phyloP scores from a whole-genome alignment of 2,329 filamentous ascomycete genomes.

The Hortaea sp. region DNA sequence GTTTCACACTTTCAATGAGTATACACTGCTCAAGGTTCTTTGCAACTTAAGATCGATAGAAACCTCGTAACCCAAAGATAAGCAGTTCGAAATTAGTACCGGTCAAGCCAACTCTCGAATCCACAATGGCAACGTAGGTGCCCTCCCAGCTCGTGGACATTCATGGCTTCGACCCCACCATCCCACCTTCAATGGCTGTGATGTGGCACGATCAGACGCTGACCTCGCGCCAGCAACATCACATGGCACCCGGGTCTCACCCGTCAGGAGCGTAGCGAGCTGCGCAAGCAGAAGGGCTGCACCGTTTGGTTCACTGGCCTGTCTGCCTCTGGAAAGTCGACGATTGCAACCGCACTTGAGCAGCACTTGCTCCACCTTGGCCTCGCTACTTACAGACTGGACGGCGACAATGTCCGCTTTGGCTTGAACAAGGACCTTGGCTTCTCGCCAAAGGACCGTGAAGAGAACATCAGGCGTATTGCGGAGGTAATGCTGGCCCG shows the following conservation, averaged over 20 bases:
- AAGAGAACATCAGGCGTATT: constrained; percentile 96
- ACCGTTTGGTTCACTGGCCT: constrained; percentile 98
- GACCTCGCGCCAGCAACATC: constrained; percentile 56
- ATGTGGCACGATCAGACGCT: background rate
- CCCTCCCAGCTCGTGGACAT: background rate
- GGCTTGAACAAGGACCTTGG: constrained; percentile 96
- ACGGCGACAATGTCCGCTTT: constrained; percentile 97
- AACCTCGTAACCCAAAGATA: too few species aligned
- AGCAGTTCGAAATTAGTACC: too few species aligned
- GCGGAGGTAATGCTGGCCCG: constrained; percentile 49
- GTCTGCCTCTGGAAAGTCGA: constrained; percentile 93
- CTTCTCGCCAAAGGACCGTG: constrained; percentile 84
- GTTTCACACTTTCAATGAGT: background rate
- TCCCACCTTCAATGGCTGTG: background rate
- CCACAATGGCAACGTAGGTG: background rate
- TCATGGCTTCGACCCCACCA: background rate
- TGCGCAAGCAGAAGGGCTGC: constrained; percentile 76
- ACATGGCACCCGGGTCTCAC: constrained; percentile 80
- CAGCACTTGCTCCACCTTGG: constrained; percentile 86
- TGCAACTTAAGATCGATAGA: too few species aligned
- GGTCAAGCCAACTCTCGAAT: background rate
- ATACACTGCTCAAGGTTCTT: too few species aligned
- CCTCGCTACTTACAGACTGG: constrained; percentile 78
- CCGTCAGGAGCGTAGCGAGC: constrained; percentile 61
- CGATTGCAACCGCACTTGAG: constrained; percentile 90